Evolutionary conservation across 768 basidiomycete species (phyloP), one percentile per base, ranked within the genome.

Genomic region (Chalciporus piperatus): DNA sequence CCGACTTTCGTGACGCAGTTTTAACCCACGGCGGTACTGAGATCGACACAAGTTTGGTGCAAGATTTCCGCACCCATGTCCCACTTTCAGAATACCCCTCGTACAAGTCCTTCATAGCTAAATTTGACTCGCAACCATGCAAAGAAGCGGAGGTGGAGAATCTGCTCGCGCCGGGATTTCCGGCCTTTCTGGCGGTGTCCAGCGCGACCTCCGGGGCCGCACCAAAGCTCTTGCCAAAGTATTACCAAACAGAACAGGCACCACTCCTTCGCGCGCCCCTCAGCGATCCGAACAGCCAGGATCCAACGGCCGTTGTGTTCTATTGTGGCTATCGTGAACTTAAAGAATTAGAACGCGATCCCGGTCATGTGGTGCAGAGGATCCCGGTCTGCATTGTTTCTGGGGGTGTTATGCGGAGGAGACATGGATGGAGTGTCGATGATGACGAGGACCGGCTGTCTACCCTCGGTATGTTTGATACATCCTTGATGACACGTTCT

Each of bases 111-210:
- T n/a, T n/a, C n/a, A n/a, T n/a, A n/a, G n/a, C n/a, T n/a, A n/a
- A n/a, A n/a, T n/a, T 63, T 23, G 25, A 58, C 14, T 42, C 3
- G 14, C 25, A 12, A 3, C 62, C 57, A 17, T 63, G 61, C 54
- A 63, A 50, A 28, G 55, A 63, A 25, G 41, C 40, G 20, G 53
- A 63, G 3, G 54, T 63, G 28, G 17, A n/a, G 19, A 28, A 63
- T 25, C 41, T 63, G 47, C 47, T 63, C 48, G 39, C 61, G 10
- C 62, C 61, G 2, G 62, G 61, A 16, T 28, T 63, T 10, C 61
- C 62, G 1, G 39, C 45, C 16, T 47, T 37, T 35, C 12, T 63
- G 0, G 50, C 42, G 1, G 9, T 43, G 14, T 56, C 62, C 3
- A 63, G 56, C 9, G 48, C 44, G 9, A 63, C 62, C 9, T 58